These are phyloP conservation scores for Cladophialophora psammophila DNA, from an alignment of 2,329 filamentous ascomycete species.

Conservation along the genomic window DNA sequence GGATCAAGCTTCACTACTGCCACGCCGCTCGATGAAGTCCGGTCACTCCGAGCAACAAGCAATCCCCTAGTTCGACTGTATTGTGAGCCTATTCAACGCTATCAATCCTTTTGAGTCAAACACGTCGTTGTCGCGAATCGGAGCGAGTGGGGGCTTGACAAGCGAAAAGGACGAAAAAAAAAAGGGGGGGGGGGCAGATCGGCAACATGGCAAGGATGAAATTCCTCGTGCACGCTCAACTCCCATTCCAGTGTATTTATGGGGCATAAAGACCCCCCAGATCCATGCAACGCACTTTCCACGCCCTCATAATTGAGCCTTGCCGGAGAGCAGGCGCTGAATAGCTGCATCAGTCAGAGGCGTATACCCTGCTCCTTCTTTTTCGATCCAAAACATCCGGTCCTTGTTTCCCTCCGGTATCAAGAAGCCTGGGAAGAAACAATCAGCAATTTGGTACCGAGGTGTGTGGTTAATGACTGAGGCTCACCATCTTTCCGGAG, in stretches of 20 bases:
- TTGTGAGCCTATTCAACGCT: background rate
- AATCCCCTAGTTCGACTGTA: background rate
- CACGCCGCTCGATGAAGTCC: background rate
- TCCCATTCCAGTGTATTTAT: background rate
- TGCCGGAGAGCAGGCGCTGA: constrained; percentile 17
- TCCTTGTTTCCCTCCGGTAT: constrained; percentile 16
- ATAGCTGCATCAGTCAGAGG: constrained; percentile 18
- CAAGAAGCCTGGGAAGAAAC: constrained; percentile 13
- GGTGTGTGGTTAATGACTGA: background rate
- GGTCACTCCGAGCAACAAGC: background rate
- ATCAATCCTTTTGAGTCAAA: constrained; percentile 5
- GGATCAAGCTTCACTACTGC: background rate
- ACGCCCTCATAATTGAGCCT: constrained; percentile 17
- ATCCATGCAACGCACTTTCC: background rate
- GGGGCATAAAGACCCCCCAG: constrained; percentile 6
- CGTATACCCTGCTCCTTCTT: constrained; percentile 22
- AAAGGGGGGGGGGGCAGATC: background rate
- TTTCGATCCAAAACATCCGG: constrained; percentile 26
- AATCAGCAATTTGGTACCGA: background rate
- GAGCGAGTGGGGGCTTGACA: background rate
- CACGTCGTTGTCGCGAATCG: background rate
- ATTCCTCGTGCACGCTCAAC: background rate
- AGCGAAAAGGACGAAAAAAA: background rate
- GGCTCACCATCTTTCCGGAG: constrained; percentile 25
- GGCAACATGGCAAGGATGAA: background rate